Evolutionary conservation across 257 asterid species (phyloP), one percentile per base, ranked within the genome.

Genomic region (Plantago elongata): DNA sequence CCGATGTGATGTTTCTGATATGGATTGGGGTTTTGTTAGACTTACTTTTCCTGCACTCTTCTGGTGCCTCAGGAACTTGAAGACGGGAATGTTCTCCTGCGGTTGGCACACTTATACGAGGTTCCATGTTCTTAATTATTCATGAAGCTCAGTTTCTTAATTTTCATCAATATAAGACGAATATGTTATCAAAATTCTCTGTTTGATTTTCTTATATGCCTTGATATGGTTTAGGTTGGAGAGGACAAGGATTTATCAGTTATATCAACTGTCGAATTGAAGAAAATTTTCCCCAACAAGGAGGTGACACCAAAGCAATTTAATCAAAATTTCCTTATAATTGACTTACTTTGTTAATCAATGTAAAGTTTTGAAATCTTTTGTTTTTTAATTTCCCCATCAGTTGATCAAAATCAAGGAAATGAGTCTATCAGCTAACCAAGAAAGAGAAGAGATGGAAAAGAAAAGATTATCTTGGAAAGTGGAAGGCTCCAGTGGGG

Each of bases 51-150:
- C 27, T 22, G 43, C 8, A 22, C 22, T 45, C 38, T 49, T 34
- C 2, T 62, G 68, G 29, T 64, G 60, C 69, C 75, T 65, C 80
- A 89, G 99, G 97, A 85, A 77, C 95, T 89, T 57, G 85, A 82
- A 65, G 84, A 84, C 13, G 80, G 85, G 48, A 71, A 60, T 4
- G 89, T 82, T 48, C 85, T 93, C 55, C 79, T 93, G 37, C 97
- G 99, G 0, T 73, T 93, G 79, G 97, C 97, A 17, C 99, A 93
- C 79, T 60, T 93, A 80, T 93, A 83, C 51, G 99, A 93, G 99
- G 97, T 92, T 77, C 51, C 56, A 34, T 63, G 44, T 57, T 63
- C 71, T 48, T 57, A 43, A 40, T 48, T 54, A n/a, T 69, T 11
- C 63, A 60, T 44, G 13, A 51, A 62, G 37, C 38, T 13, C 11